Base-by-base conservation (phyloP, 768 basidiomycete species). In the Rhodosporidiobolus odoratus region DNA sequence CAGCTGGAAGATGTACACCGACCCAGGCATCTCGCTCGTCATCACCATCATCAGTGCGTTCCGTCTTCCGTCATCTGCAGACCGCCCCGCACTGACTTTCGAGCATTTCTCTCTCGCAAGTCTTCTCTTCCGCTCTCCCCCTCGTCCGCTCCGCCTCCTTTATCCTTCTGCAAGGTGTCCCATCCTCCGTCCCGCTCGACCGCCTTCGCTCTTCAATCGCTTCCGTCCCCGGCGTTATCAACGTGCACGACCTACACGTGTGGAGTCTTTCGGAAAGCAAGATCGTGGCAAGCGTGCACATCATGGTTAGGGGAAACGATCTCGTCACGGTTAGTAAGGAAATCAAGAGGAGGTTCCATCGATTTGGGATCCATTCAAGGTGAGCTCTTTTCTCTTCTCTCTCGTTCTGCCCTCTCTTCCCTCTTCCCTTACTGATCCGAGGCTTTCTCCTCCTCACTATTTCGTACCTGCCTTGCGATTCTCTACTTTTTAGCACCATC, bases 241-340 rank as follows among this genome's bases (percentile, higher is more conserved):
- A 89, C 32, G 82, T 98, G 37, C 96, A 98, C 76, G 92, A 97
- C 78, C 84, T 99, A 35, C 96, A 99, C 80, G 86, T 98, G 62
- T 99, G 96, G 96, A 92, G 95, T 77, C 85, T 99, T 58, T 94
- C 92, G 16, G 96, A 99, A 81, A 87, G 85, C 66, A 97, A 96
- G 79, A 87, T 93, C 64, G 89, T 99, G 52, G 94, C 94, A 16
- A 94, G 91, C 3, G 95, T 99, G 34, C 96, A 99, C 80, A 91
- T 99, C 58, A 85, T 90, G 75, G 87, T 87, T 47, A 84, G 87
- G 58, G 85, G 86, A 30, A 84, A 86, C 65, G 93, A 96, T 76
- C 98, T 97, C 78, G 97, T 97, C 91, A 86, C 84, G 3, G 85
- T 94, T 59, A 91, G 91, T 23, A 85, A 85, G 47, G 86, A 88